A percentile compares a stretch with the other conserved stretches of the same genome.
Conservation (phyloP, 2,329 filamentous ascomycete genomes). For the Nemania sp. region DNA sequence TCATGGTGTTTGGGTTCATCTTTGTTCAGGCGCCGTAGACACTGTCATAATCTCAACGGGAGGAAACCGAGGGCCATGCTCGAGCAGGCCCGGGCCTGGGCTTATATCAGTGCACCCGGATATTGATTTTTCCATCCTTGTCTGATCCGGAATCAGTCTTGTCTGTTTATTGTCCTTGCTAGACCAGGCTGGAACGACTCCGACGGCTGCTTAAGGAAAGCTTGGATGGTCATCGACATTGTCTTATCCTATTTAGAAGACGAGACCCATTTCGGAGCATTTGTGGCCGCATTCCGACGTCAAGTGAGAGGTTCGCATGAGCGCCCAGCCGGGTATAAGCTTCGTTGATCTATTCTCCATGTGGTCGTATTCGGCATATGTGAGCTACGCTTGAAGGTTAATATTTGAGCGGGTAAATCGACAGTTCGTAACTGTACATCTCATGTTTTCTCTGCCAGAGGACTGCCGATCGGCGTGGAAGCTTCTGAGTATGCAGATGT, state of each 20-base stretch:
- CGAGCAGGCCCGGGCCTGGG: not conserved
- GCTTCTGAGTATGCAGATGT: no score
- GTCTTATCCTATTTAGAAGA: not conserved
- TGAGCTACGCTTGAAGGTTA: not conserved
- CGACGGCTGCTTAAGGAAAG: not conserved
- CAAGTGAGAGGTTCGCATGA: constrained; percentile 6
- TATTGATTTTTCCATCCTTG: constrained; percentile 4
- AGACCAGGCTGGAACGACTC: not conserved
- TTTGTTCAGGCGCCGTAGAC: not conserved
- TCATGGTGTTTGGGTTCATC: constrained; percentile 14
- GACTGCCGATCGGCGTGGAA: no score
- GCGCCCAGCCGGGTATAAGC: constrained; percentile 24
- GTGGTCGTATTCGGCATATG: constrained; percentile 20
- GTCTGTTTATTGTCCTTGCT: not conserved
- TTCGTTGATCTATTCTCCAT: not conserved
- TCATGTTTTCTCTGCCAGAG: no score
- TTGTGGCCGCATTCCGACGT: not conserved
- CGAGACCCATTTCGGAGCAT: constrained; percentile 9
- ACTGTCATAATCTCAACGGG: not conserved
- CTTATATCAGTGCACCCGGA: constrained; percentile 16
- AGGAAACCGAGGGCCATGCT: not conserved
- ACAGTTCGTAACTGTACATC: not conserved
- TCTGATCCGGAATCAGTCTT: not conserved
- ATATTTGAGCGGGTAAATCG: constrained; percentile 16
- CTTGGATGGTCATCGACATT: not conserved